These are phyloP conservation scores for Starmera amethionina DNA, from an alignment of 805 yeast genomes.

Conservation along the genomic window DNA sequence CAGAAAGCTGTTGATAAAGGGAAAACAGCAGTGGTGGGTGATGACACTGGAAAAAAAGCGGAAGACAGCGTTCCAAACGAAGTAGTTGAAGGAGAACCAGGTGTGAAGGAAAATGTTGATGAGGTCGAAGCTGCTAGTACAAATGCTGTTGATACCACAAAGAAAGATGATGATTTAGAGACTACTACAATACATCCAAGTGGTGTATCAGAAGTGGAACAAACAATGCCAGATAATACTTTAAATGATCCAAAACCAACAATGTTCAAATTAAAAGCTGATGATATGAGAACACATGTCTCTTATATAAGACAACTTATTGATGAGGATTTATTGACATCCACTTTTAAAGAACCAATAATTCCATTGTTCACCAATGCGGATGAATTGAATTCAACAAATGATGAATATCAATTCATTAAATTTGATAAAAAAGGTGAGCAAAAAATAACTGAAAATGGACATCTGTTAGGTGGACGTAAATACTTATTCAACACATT, in stretches of 20 bases:
- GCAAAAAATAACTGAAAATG: constrained; percentile 29
- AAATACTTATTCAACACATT: constrained; percentile 30
- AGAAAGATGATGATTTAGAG: constrained; percentile 1
- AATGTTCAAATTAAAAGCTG: constrained; percentile 5
- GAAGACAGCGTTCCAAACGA: too few relatives aligned
- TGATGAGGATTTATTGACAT: not conserved
- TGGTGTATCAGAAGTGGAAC: constrained; percentile 6
- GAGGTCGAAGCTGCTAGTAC: not conserved
- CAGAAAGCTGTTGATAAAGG: too few relatives aligned
- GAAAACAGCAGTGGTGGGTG: too few relatives aligned
- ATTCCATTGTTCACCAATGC: constrained; percentile 7
- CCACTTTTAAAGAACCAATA: constrained; percentile 5
- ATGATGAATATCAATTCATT: constrained; percentile 22
- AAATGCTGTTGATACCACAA: not conserved
- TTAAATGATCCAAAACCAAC: constrained; percentile 17
- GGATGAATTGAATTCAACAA: constrained; percentile 11
- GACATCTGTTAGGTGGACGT: constrained; percentile 28
- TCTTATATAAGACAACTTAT: constrained; percentile 3
- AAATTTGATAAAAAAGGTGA: constrained; percentile 35
- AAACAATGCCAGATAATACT: constrained; percentile 12
- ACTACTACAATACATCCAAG: not conserved
- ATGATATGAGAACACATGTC: constrained; percentile 7
- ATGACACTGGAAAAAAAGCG: too few relatives aligned
- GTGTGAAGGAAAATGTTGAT: too few relatives aligned
- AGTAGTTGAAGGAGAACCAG: too few relatives aligned